Evolutionary conservation across 331 rosid species (phyloP), one percentile per base, ranked within the genome.

Genomic region (Spiraea crenata): DNA sequence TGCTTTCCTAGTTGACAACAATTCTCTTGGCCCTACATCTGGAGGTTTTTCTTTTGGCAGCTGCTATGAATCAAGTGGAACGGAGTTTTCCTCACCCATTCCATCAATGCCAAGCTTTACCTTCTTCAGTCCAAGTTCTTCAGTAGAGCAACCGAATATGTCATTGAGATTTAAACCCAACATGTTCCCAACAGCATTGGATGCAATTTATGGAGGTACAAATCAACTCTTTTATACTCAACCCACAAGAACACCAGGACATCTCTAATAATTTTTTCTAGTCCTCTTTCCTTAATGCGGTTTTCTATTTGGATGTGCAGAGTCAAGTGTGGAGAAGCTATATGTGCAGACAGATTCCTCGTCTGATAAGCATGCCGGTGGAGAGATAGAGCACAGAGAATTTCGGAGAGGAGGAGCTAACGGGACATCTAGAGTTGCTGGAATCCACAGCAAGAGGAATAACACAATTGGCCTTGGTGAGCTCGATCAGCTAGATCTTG

Each of bases 101-200:
- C 20, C 70, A 15, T 72, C 78, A 4, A 72, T 78, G 74, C 75
- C 82, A 34, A 78, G 78, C 74, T 78, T 73, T 67, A 54, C 44
- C 52, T 67, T 78, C 71, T 67, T 61, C 70, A 83, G 90, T 74
- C 86, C 88, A 13, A 55, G 71, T 76, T 63, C 90, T n/a, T 81
- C 47, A 35, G 79, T 72, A 58, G 87, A 74, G 74, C 83, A 86
- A 74, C 82, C 48, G 65, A 64, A 78, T 72, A 78, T 77, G 54
- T 67, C 85, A 37, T 79, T 85, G 44, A 84, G 85, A 71, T 82
- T 85, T 76, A 74, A 84, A 61, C 66, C 84, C 6, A 71, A 80
- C 63, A 17, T 58, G 10, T 48, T 25, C 31, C 31, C 31, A 25
- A 25, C 82, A 0, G 65, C 74, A 47, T 79, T 76, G 57, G 74